Conservation (phyloP, 1,139 yeast genomes). For the Debaryomyces udenii region DNA sequence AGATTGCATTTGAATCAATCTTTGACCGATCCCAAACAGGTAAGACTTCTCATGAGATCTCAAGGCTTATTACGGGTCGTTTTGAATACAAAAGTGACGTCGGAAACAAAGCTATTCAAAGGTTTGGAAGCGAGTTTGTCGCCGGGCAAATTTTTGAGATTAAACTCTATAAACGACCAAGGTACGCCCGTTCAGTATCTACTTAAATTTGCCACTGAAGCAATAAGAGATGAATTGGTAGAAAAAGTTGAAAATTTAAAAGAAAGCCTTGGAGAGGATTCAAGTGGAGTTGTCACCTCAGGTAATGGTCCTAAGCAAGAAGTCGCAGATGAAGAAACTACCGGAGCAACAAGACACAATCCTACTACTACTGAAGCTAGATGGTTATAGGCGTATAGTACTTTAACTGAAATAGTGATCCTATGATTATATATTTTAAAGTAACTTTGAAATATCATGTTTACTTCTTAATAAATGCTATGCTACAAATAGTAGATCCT, state of each 20-base stretch:
- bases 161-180: conserved; percentile 52
- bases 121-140: conserved; percentile 86
- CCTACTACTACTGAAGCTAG: conserved; percentile 3
- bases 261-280: conserved; percentile 11
- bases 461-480: conserved; percentile 62
- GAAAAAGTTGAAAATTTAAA: conserved; percentile 52
- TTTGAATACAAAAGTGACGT: conserved; percentile 68
- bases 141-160: conserved; percentile 78
- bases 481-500: conserved; percentile 86
- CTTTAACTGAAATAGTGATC: too few species aligned
- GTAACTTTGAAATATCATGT: conserved; percentile 6
- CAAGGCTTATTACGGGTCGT: conserved; percentile 84
- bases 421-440: neutral
- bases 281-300: neutral
- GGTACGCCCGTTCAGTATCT: conserved; percentile 82
- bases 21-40: conserved; percentile 31
- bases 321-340: neutral
- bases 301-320: neutral
- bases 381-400: conserved; percentile 10
- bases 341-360: neutral
- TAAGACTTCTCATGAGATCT: conserved; percentile 85
- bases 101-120: conserved; percentile 59
- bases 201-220: conserved; percentile 66
- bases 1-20: conserved; percentile 74
- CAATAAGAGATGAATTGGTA: conserved; percentile 60